phyloP scores from a whole-genome alignment of 768 basidiomycete species.

The Tulasnella calospora region DNA sequence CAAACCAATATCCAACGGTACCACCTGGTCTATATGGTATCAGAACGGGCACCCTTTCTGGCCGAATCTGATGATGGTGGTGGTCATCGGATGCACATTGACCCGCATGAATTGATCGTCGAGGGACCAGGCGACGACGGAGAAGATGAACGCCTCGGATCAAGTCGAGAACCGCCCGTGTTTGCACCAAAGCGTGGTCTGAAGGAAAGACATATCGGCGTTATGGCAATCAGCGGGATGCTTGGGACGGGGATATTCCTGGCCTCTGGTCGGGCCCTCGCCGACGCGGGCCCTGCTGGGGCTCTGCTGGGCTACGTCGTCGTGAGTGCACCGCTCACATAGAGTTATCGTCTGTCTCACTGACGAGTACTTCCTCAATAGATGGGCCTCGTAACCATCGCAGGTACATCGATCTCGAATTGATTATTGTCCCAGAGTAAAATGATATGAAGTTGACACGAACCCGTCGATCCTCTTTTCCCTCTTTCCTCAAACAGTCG shows the following conservation, averaged over 20 bases:
- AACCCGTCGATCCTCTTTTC: neutral
- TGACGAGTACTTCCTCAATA: neutral
- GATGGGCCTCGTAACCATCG: constrained; percentile 23
- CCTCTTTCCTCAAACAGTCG: neutral
- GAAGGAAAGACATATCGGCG: constrained; percentile 23
- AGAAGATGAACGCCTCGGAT: neutral
- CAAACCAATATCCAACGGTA: neutral
- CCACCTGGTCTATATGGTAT: neutral
- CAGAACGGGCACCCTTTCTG: neutral
- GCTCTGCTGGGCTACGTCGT: constrained; percentile 20
- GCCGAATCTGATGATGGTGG: neutral
- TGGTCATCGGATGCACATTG: neutral
- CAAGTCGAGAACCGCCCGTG: neutral
- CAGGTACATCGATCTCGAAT: constrained; percentile 2
- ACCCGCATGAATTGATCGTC: neutral
- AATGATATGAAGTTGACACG: neutral
- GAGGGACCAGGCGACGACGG: neutral
- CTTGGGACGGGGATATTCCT: constrained; percentile 26
- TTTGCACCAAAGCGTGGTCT: constrained; percentile 13
- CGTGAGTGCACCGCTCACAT: neutral
- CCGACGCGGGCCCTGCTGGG: constrained; percentile 26
- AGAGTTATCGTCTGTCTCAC: neutral
- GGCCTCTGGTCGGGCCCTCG: constrained; percentile 21
- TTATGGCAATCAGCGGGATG: constrained; percentile 25
- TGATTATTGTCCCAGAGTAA: neutral